Evolutionary conservation across 257 asterid genomes (phyloP).

Genomic region (Nicotiana sylvestris): DNA sequence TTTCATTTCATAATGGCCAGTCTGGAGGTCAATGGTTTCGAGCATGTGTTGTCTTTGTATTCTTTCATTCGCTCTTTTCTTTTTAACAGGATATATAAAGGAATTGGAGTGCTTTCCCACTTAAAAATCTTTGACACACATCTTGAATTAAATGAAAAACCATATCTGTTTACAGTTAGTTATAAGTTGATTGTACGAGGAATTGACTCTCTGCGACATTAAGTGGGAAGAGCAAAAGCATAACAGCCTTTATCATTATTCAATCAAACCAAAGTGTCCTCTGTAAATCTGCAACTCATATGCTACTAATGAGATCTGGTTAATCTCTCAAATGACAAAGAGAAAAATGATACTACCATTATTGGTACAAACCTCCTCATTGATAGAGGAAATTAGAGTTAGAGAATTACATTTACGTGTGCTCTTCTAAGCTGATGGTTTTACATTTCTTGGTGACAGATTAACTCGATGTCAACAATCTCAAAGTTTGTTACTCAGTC

Average conservation of each 20-base stretch:
- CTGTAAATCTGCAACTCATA: neutral
- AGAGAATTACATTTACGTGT: neutral
- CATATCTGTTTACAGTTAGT: neutral
- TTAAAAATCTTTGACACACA: neutral
- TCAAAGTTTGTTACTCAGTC: conserved; percentile 44
- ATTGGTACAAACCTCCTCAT: neutral
- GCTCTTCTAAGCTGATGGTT: conserved; percentile 9
- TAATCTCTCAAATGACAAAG: neutral
- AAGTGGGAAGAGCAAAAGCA: neutral
- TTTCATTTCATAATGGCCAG: neutral
- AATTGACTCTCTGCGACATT: neutral
- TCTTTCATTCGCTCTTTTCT: neutral
- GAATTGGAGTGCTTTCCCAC: neutral
- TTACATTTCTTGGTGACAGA: conserved; percentile 41
- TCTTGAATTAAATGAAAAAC: neutral
- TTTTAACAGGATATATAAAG: neutral
- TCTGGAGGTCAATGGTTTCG: neutral
- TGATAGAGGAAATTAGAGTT: neutral
- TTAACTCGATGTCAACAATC: conserved; percentile 53
- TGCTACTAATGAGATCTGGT: neutral
- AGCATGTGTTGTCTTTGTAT: no score
- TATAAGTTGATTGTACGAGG: neutral
- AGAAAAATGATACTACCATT: neutral
- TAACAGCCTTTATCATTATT: neutral
- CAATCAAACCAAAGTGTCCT: neutral